Evolutionary conservation across 345 rosid species (phyloP).

Genomic region (Citrus unshiu): DNA sequence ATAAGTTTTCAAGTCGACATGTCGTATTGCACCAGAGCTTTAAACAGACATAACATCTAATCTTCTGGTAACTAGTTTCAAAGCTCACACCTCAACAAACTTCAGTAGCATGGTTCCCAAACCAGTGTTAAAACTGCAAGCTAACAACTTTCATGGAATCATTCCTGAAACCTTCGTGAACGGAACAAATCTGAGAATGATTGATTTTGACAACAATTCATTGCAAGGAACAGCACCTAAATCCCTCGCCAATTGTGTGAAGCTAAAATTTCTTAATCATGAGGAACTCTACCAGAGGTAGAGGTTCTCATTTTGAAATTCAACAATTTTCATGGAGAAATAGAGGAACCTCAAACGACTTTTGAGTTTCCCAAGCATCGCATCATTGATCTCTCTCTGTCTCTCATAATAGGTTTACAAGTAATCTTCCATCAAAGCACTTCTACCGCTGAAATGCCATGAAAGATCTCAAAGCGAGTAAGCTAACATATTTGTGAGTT

Average conservation of each 20-base stretch:
- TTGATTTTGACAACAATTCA: neutral
- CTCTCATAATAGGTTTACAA: neutral
- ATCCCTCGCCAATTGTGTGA: neutral
- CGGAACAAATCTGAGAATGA: neutral
- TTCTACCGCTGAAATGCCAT: neutral
- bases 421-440: neutral
- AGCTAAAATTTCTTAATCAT: neutral
- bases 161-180: neutral
- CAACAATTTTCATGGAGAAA: neutral
- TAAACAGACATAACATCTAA: too few relatives aligned
- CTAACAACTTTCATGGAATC: neutral
- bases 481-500: neutral
- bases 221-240: neutral
- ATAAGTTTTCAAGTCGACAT: too few relatives aligned
- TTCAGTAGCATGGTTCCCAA: conserved; percentile 12
- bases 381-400: neutral
- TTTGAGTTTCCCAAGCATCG: neutral
- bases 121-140: neutral
- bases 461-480: neutral
- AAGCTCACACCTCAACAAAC: too few relatives aligned
- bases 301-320: neutral
- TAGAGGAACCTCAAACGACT: neutral
- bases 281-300: neutral
- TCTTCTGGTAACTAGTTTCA: too few relatives aligned
- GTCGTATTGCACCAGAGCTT: too few relatives aligned